Evolutionary conservation across 2,329 filamentous ascomycete species (phyloP).

Genomic region (Aureobasidium sp.): DNA sequence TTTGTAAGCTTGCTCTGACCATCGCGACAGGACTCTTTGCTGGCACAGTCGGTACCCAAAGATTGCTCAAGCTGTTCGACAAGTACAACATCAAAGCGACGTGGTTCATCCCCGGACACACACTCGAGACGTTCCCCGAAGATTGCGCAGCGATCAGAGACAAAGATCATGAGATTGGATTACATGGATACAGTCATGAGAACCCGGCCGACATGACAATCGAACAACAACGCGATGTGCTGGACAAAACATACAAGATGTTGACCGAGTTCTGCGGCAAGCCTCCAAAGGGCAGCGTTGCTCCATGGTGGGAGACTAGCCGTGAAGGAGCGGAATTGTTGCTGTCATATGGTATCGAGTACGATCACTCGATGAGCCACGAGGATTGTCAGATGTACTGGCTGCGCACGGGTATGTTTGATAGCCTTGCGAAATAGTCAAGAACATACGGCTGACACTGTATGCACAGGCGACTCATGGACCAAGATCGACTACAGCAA

Average conservation of each 20-base stretch:
- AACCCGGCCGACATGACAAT: conserved; percentile 62
- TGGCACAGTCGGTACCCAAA: conserved; percentile 55
- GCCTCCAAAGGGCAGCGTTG: conserved; percentile 60
- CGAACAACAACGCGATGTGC: conserved; percentile 64
- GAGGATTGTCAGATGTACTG: conserved; percentile 56
- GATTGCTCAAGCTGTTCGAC: conserved; percentile 59
- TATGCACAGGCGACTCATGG: conserved; percentile 47
- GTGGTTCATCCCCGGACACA: conserved; percentile 56
- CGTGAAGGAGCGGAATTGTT: conserved; percentile 57
- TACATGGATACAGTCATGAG: conserved; percentile 63
- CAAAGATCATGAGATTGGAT: conserved; percentile 54
- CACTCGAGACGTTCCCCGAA: conserved; percentile 55
- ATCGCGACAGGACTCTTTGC: conserved; percentile 47
- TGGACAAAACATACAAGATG: conserved; percentile 63
- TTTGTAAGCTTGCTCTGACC: neutral
- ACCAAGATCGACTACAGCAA: conserved; percentile 59
- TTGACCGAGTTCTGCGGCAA: conserved; percentile 62
- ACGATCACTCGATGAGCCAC: conserved; percentile 59
- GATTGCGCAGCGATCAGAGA: conserved; percentile 54
- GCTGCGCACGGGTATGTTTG: conserved; percentile 48
- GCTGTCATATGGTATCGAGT: conserved; percentile 58
- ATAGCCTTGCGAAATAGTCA: conserved; percentile 53
- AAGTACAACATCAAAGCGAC: conserved; percentile 63
- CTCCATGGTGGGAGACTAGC: conserved; percentile 64
- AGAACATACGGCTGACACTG: conserved; percentile 21